Evolutionary conservation across 345 rosid genomes (phyloP).

Genomic region (Eucalyptus shirleyi): DNA sequence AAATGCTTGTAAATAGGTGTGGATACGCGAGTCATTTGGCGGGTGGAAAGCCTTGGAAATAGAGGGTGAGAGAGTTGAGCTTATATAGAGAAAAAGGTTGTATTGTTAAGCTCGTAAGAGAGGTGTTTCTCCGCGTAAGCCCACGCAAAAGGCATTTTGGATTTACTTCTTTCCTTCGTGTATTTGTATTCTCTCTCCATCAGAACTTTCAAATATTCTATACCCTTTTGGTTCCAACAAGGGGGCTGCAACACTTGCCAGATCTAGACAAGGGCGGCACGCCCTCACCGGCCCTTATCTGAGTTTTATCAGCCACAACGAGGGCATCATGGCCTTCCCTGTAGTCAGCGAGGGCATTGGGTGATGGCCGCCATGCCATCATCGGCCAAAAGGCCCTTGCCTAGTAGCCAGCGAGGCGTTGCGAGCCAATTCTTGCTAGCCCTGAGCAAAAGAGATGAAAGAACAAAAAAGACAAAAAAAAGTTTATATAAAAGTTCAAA

Average conservation of each 20-base stretch:
- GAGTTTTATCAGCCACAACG: not conserved
- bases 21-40: not conserved
- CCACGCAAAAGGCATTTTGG: not conserved
- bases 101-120: not conserved
- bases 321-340: not conserved
- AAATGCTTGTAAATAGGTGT: not conserved
- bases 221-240: not conserved
- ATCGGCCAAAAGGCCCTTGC: not conserved
- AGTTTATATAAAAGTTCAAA: not conserved
- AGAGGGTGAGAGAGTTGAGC: not conserved
- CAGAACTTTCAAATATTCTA: not conserved
- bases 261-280: fast-evolving
- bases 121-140: not conserved
- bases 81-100: not conserved
- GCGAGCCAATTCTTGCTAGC: not conserved
- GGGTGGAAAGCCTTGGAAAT: not conserved
- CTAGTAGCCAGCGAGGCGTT: not conserved
- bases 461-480: no score
- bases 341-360: not conserved
- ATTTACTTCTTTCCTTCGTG: not conserved
- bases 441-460: not conserved
- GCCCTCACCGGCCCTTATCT: fast-evolving
- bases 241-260: not conserved
- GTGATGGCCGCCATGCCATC: not conserved
- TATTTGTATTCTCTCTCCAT: not conserved